Conservation (phyloP, 495 filamentous ascomycete species). For the Xylaria longipes region DNA sequence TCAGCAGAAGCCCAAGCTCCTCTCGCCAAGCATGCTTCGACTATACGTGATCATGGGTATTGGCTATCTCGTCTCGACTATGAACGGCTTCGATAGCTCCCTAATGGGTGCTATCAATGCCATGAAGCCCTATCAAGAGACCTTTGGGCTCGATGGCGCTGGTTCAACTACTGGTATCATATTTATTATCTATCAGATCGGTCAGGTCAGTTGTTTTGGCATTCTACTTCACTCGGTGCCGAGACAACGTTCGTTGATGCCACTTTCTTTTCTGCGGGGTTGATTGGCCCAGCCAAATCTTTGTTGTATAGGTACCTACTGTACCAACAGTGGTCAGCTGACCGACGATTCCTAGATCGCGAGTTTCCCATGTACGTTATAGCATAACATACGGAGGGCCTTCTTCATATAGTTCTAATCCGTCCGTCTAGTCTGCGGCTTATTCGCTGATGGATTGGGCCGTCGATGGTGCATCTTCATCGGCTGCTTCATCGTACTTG, state of each 20-base stretch:
- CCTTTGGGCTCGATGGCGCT: slow-evolving; percentile 47
- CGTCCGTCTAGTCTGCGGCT: slow-evolving; percentile 38
- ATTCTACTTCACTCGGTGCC: background rate
- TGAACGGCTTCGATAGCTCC: slow-evolving; percentile 55
- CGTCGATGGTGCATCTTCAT: slow-evolving; percentile 63
- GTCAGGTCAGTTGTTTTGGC: slow-evolving; percentile 33
- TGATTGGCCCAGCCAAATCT: background rate
- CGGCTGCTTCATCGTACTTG: slow-evolving; percentile 58
- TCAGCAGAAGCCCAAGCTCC: slow-evolving; percentile 49
- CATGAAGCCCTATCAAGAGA: slow-evolving; percentile 50
- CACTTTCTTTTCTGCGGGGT: background rate
- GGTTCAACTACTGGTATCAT: slow-evolving; percentile 41
- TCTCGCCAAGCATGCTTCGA: slow-evolving; percentile 56
- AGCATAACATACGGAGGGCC: background rate
- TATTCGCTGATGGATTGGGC: slow-evolving; percentile 47
- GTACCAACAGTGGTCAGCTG: background rate
- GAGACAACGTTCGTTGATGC: background rate
- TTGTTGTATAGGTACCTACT: background rate
- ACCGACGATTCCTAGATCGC: slow-evolving; percentile 34
- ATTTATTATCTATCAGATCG: slow-evolving; percentile 53
- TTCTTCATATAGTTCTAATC: background rate
- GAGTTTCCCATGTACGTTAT: slow-evolving; percentile 42
- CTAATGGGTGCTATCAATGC: slow-evolving; percentile 54
- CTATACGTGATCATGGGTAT: slow-evolving; percentile 51
- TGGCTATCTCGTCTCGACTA: slow-evolving; percentile 55